Evolutionary conservation across 345 rosid genomes (phyloP), one percentile per base, ranked within the genome.

Genomic region (Zanthoxylum bungeanum): DNA sequence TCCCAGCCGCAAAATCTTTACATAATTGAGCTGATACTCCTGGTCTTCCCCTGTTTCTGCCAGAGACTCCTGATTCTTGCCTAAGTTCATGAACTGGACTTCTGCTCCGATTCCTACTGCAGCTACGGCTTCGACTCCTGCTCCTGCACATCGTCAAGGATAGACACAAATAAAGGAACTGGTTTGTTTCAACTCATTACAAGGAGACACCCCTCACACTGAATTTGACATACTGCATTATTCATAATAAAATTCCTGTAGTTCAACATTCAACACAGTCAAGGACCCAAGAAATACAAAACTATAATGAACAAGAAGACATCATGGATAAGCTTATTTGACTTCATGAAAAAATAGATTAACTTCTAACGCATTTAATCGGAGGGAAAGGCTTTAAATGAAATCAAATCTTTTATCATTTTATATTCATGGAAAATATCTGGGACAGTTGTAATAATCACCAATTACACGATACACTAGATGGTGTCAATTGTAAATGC

Each of bases 71-170:
- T 11, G 88, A 74, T 58, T 92, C 91, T 79, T 81, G 78, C 77
- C 91, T 82, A 70, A 72, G 59, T 59, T 87, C 85, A 70, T 63
- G 85, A 57, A 79, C 74, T 12, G 99, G 97, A 69, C 97, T 95
- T 75, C 87, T 66, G 81, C 98, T 94, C 79, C 90, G 64, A 78
- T 96, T 85, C 77, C 81, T 58, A 67, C 95, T 86, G 24, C 73
- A 59, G 71, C 91, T 87, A 31, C 77, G 25, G 66, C 91, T 92
- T 60, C 84, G 69, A 73, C 89, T 86, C 59, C 85, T 73, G 68
- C 85, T 76, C 66, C 67, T 76, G 73, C 37, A 61, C n/a, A 52
- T 24, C 24, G 64, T 34, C 63, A 62, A n/a, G n/a, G n/a, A 69
- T 66, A 60, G 47, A 53, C 25, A 17, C 51, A 63, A 21, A 46